Base-by-base conservation (phyloP, 2,329 filamentous ascomycete genomes). In the Colletotrichum caudatum region DNA sequence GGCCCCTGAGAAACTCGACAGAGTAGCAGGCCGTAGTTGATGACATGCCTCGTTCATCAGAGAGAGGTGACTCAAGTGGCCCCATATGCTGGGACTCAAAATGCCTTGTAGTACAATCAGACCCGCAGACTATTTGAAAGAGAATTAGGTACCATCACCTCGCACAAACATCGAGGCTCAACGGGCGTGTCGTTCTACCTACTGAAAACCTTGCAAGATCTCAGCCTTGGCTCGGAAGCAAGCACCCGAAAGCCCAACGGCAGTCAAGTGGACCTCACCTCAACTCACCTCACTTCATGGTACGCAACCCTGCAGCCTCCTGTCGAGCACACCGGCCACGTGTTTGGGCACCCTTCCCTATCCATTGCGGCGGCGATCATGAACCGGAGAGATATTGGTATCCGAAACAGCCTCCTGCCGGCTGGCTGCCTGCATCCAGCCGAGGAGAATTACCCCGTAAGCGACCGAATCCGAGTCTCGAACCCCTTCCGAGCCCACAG, bases 381-480 rank as follows among this genome's bases (percentile, higher is more conserved):
- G 12, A 39, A 35, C 18, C 35, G 37, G 37, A 57, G 35, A 41
- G n/a, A 9, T 5, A 29, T 37, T 20, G 6, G 18, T 33, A 29
- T 41, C 16, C 23, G 33, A 39, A 53, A 53, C 60, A 39, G 20
- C 8, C 5, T 29, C 9, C 14, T 26, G 46, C 37, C 46, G n/a
- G 33, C 16, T 14, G n/a, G 33, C 16, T 14, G 26, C n/a, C 37
- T 33, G 16, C 33, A 62, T 53, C 16, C 33, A 41, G 60, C 60
- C 33, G 18, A 26, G n/a, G 16, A 41, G n/a, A 53, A 26, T 9
- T 46, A 7, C 23, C 8, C 23, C 8, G 35, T 20, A 29, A 12
- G 60, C n/a, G 37, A 33, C 44, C 41, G 59, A 51, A 51, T 51
- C 33, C 33, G 59, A 51, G 44, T 23, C 33, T 20, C 16, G 46